Percentiles rank a stretch among this genome's conserved stretches.
phyloP scores from a whole-genome alignment of 2,329 filamentous ascomycete species.

The Aspergillus sp. region DNA sequence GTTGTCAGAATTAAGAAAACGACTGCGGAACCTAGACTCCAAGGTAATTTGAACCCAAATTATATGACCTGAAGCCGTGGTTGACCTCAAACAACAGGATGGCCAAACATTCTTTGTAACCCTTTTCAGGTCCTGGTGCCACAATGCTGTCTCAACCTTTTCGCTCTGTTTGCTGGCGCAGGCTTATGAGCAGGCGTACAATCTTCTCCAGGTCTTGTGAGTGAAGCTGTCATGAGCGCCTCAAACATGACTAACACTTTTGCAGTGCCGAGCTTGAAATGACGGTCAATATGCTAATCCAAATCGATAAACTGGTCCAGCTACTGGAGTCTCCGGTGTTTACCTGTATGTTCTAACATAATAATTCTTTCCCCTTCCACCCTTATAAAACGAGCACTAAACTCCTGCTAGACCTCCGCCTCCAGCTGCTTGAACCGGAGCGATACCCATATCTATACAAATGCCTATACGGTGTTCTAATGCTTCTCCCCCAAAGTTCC shows the following conservation, averaged over 20 bases:
- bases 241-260: conserved; percentile 20
- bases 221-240: conserved; percentile 27
- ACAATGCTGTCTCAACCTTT: conserved; percentile 97
- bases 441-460: conserved; percentile 95
- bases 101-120: conserved; percentile 94
- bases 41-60: conserved; percentile 54
- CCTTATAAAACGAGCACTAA: not conserved
- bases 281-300: conserved; percentile 97
- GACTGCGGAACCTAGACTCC: conserved; percentile 84
- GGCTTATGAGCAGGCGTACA: conserved; percentile 96
- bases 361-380: not conserved
- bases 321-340: conserved; percentile 96
- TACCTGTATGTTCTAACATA: conserved; percentile 66
- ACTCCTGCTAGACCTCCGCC: conserved; percentile 69
- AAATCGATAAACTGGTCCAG: conserved; percentile 97
- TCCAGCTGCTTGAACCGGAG: conserved; percentile 93
- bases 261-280: conserved; percentile 92
- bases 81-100: conserved; percentile 56
- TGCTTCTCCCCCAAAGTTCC: conserved; percentile 97
- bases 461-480: conserved; percentile 92
- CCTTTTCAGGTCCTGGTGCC: conserved; percentile 95
- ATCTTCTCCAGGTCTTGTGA: conserved; percentile 91
- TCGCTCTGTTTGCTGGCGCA: conserved; percentile 93
- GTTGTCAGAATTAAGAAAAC: conserved; percentile 83
- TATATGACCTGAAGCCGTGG: not conserved